Evolutionary conservation across 345 rosid genomes (phyloP).

Genomic region (Murraya koenigii): DNA sequence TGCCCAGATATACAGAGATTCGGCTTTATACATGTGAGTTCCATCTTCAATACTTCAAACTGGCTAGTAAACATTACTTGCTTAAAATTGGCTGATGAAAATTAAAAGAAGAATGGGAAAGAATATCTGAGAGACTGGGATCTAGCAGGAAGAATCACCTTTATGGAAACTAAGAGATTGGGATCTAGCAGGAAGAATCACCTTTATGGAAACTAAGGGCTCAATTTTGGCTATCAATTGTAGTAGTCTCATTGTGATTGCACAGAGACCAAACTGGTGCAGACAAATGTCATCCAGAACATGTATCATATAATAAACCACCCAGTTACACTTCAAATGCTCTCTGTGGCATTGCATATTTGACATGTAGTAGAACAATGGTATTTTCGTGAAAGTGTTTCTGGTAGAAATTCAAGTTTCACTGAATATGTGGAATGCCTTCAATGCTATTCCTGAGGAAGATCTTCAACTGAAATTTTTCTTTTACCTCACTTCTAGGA

Average conservation of each 20-base stretch:
- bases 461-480: neutral
- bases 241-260: too few relatives aligned
- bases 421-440: neutral
- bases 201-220: neutral
- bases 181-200: neutral
- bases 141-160: too few relatives aligned
- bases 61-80: too few relatives aligned
- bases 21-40: conserved; percentile 34
- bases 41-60: too few relatives aligned
- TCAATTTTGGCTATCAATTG: too few relatives aligned
- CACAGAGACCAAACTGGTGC: neutral
- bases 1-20: conserved; percentile 33
- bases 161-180: too few relatives aligned
- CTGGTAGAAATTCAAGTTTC: neutral
- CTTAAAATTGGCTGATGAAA: too few relatives aligned
- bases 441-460: neutral
- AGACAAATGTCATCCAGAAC: neutral
- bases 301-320: too few relatives aligned
- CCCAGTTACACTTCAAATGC: too few relatives aligned
- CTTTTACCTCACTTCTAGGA: conserved; percentile 24
- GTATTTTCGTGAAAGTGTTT: neutral
- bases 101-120: too few relatives aligned
- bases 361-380: neutral
- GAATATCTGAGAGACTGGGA: too few relatives aligned
- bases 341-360: too few relatives aligned